phyloP scores from a whole-genome alignment of 345 rosid species.

The Populus deltoides region DNA sequence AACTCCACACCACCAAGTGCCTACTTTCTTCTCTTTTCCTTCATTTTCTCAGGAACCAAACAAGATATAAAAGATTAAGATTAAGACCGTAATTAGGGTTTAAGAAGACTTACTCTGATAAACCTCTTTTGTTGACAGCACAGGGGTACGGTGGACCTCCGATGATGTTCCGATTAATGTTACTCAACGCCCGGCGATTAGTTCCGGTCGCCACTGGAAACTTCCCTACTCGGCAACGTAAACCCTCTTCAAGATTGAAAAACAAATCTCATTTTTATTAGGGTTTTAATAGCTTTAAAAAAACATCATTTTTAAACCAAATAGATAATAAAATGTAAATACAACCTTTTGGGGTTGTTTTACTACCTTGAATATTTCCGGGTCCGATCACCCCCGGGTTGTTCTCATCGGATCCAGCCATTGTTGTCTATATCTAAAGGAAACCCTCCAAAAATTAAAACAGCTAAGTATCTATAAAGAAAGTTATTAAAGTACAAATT shows the following conservation, averaged over 20 bases:
- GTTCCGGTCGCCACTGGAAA: slow-evolving; percentile 40
- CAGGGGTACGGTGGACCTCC: slow-evolving; percentile 63
- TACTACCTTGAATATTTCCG: slow-evolving; percentile 48
- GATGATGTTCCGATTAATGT: slow-evolving; percentile 59
- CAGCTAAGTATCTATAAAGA: neutral
- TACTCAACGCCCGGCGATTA: slow-evolving; percentile 71
- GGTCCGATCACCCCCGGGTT: slow-evolving; percentile 60
- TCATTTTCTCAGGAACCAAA: neutral
- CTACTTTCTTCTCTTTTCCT: neutral
- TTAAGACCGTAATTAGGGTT: neutral
- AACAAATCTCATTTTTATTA: slow-evolving; percentile 14
- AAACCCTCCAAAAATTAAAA: slow-evolving; percentile 17
- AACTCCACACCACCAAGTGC: neutral
- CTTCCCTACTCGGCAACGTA: slow-evolving; percentile 59
- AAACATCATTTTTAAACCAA: neutral
- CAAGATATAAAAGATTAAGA: neutral
- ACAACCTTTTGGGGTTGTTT: neutral
- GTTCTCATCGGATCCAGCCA: slow-evolving; percentile 85
- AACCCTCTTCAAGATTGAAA: slow-evolving; percentile 39
- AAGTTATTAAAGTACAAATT: neutral
- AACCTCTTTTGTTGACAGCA: slow-evolving; percentile 62
- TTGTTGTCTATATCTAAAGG: slow-evolving; percentile 30
- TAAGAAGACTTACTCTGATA: slow-evolving; percentile 48
- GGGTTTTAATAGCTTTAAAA: slow-evolving; percentile 10
- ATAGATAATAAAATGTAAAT: neutral